Evolutionary conservation across 148 eudicot species (phyloP).

Genomic region (Dianthus caryophyllus): DNA sequence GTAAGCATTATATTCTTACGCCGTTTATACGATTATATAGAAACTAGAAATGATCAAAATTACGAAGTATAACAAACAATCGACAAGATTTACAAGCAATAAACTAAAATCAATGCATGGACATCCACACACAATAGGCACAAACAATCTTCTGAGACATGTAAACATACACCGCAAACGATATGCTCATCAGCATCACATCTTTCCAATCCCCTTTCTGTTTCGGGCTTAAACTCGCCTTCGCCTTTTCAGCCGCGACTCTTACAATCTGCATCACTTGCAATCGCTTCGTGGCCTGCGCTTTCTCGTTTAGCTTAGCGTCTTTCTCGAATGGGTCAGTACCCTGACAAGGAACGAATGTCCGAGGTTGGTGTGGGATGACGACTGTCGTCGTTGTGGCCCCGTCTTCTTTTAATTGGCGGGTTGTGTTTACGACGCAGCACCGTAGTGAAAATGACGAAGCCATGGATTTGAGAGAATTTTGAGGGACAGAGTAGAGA

Average conservation of each 20-base stretch:
- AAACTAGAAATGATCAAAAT: too few species aligned
- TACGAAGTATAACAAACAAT: too few species aligned
- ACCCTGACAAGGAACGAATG: constrained; percentile 33
- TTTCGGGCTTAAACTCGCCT: constrained; percentile 69
- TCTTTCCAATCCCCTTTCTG: constrained; percentile 91
- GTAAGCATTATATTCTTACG: too few species aligned
- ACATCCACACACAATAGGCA: constrained; percentile 88
- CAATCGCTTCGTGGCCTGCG: too few species aligned
- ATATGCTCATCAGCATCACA: constrained; percentile 69
- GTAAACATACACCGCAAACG: constrained; percentile 87
- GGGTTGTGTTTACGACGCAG: constrained; percentile 8
- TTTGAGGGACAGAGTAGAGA: too few species aligned
- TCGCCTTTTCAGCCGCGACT: constrained; percentile 42
- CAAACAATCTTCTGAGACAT: constrained; percentile 90
- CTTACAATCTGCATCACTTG: constrained; percentile 5
- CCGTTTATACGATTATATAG: too few species aligned
- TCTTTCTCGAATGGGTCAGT: constrained; percentile 19
- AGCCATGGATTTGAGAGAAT: too few species aligned
- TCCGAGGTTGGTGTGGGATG: constrained; percentile 20
- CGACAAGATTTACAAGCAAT: too few species aligned
- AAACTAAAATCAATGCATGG: constrained; percentile 31
- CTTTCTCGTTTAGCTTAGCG: constrained; percentile 16
- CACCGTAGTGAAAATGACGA: constrained; percentile 11
- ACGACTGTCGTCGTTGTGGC: background rate
- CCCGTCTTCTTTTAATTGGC: constrained; percentile 7